Conservation (phyloP, 1,284 basidiomycete genomes). For the Fomitiporia mediterranea region DNA sequence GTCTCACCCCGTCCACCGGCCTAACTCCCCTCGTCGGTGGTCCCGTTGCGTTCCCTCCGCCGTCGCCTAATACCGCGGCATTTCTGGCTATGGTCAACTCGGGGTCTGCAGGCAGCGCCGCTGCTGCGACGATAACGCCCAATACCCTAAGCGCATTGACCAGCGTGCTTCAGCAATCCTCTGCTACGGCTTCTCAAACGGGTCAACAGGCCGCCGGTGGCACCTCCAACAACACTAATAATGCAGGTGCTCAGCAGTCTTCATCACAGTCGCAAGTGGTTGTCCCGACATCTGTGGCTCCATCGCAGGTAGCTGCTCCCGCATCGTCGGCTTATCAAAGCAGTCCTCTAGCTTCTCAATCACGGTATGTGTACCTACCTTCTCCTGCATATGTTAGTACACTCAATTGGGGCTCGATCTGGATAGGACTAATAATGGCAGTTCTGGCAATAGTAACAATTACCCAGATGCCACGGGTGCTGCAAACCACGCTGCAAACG, state of each 20-base stretch:
- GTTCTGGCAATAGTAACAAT: constrained; percentile 12
- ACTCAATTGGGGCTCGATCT: not conserved
- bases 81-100: constrained; percentile 91
- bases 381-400: not conserved
- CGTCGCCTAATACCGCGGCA: constrained; percentile 87
- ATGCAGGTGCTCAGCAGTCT: not conserved
- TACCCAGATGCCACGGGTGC: constrained; percentile 41
- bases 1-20: constrained; percentile 76
- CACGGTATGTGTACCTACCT: constrained; percentile 1
- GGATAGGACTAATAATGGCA: constrained; percentile 20
- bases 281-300: constrained; percentile 10
- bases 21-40: constrained; percentile 83
- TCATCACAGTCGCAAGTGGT: not conserved
- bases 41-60: constrained; percentile 72
- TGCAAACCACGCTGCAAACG: constrained; percentile 71
- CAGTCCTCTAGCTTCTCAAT: constrained; percentile 7
- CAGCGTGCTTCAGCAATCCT: constrained; percentile 45
- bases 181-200: constrained; percentile 11
- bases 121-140: constrained; percentile 80
- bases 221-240: not conserved
- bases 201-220: constrained; percentile 17
- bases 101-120: constrained; percentile 45
- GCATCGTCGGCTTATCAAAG: constrained; percentile 20
- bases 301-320: constrained; percentile 17
- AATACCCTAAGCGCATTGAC: constrained; percentile 84